Evolutionary conservation across 1,139 yeast species (phyloP), one percentile per base, ranked within the genome.

Genomic region (Lodderomyces theae): DNA sequence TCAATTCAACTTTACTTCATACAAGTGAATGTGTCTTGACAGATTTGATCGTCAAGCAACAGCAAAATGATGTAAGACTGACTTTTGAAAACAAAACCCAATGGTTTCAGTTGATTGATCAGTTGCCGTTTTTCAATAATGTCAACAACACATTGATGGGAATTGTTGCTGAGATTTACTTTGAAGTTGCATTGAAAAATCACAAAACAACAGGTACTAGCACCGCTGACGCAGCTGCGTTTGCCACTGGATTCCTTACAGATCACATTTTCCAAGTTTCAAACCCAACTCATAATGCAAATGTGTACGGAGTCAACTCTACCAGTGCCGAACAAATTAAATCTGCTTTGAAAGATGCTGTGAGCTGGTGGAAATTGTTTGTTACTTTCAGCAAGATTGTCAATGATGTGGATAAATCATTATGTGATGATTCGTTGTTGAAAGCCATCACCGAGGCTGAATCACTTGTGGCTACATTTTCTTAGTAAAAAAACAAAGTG

Each of bases 41-140:
- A 70, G 58, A 79, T 80, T 38, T 71, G 72, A 42, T 73, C 73
- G 58, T 70, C 69, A 51, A 79, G 69, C 61, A 79, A 70, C 58
- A 87, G 70, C 60, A 81, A 60, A 61, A 65, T 40, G 64, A 69
- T 29, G 45, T 67, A 36, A 65, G 65, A 45, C 42, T 51, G 12
- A 57, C 68, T 18, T 61, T 70, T 45, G 63, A 69, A 17, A 51
- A 65, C 12, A 73, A 72, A 47, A 50, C 57, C 12, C 76, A 76
- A 9, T 86, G 95, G 96, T 63, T 70, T 43, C 48, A 64, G 10
- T 60, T 87, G 34, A 77, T 80, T 4, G 55, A 64, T 12, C 71
- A 74, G 46, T 54, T 84, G 36, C 96, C 96, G 5, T 88, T 86
- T 53, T 72, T 63, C 44, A 60, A 56, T 25, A 71, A 66, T 37